A percentile compares a stretch with the other conserved stretches of the same genome.
phyloP scores from a whole-genome alignment of 2,329 filamentous ascomycete species.

The Colletotrichum costaricense region DNA sequence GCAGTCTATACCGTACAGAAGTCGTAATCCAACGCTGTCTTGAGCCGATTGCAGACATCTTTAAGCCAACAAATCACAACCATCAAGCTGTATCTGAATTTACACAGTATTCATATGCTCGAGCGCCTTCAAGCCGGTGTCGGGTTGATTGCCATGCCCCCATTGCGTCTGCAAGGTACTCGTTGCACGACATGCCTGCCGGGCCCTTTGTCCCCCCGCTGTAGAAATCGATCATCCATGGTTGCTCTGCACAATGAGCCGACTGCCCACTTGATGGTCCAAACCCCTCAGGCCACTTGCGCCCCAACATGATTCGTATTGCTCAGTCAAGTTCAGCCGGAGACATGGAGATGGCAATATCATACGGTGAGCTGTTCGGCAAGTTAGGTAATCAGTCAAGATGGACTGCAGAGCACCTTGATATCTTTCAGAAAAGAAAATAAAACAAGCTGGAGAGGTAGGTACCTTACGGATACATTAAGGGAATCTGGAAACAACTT shows the following conservation, averaged over 20 bases:
- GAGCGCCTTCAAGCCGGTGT: background rate
- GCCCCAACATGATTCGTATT: background rate
- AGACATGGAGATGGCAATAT: background rate
- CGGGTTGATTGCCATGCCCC: constrained; percentile 12
- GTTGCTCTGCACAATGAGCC: background rate
- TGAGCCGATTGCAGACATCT: too few species aligned
- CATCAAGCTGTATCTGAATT: background rate
- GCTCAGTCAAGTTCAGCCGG: background rate
- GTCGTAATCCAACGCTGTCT: too few species aligned
- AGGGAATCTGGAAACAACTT: too few species aligned
- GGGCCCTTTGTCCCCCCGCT: constrained; percentile 1
- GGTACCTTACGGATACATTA: too few species aligned
- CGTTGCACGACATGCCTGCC: constrained; percentile 14
- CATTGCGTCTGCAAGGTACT: constrained; percentile 17
- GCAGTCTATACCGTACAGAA: too few species aligned
- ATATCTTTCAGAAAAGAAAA: too few species aligned
- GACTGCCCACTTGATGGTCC: constrained; percentile 13
- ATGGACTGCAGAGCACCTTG: too few species aligned
- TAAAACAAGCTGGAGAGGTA: too few species aligned
- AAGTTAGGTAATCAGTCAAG: background rate
- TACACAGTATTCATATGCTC: background rate
- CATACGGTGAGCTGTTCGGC: background rate
- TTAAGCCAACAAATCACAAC: background rate
- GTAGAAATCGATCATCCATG: background rate
- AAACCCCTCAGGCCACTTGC: background rate